Percentiles rank a stretch among this genome's conserved stretches.
phyloP scores from a whole-genome alignment of 345 rosid genomes.

The Boechera retrofracta region DNA sequence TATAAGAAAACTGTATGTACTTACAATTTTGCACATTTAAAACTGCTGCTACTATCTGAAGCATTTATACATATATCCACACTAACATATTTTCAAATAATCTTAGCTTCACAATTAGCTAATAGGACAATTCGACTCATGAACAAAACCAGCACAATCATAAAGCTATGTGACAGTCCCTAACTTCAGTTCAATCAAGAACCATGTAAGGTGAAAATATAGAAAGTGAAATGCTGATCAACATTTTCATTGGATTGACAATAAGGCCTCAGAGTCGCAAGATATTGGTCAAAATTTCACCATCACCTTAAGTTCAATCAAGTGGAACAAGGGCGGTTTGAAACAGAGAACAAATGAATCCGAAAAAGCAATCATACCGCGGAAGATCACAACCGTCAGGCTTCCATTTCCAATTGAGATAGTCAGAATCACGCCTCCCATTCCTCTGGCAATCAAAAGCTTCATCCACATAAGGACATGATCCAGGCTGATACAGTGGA shows the following conservation, averaged over 20 bases:
- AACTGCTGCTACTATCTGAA: no score
- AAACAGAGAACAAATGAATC: neutral
- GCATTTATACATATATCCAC: no score
- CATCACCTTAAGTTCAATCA: neutral
- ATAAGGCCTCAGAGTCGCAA: no score
- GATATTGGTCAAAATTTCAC: neutral
- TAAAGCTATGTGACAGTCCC: neutral
- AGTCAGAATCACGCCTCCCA: slow-evolving; percentile 75
- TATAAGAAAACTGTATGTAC: no score
- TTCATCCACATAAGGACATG: slow-evolving; percentile 92
- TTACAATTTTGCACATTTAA: no score
- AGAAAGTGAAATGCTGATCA: neutral
- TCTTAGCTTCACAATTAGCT: slow-evolving; percentile 10
- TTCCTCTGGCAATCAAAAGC: slow-evolving; percentile 87
- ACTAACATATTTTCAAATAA: neutral
- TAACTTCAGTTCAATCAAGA: neutral
- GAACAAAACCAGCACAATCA: neutral
- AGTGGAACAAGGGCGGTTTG: slow-evolving; percentile 31
- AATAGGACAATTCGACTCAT: neutral
- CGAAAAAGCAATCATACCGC: slow-evolving; percentile 29
- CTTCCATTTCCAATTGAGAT: slow-evolving; percentile 88
- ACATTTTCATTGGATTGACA: no score
- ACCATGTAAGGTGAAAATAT: neutral
- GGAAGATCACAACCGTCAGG: slow-evolving; percentile 94
- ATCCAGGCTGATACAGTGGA: slow-evolving; percentile 76